Base-by-base conservation (phyloP, 1,284 basidiomycete species). In the Cutaneotrichosporon arboriforme region DNA sequence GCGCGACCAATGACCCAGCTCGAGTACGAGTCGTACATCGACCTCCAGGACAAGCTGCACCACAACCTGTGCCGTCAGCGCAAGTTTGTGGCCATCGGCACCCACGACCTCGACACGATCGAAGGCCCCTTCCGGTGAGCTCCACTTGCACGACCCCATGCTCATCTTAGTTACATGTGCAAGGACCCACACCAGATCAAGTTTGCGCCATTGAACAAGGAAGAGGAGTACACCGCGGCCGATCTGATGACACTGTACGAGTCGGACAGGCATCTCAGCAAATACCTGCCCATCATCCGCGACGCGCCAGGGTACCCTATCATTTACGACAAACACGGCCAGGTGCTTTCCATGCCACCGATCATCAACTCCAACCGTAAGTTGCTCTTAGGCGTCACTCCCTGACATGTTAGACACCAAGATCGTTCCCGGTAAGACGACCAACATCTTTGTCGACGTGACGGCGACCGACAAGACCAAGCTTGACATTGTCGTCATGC, bases 381-480 rank as follows among this genome's bases (percentile, higher is more conserved):
- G 69, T 58, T 2, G 7, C 12, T 21, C 12, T 9, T 21, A 31
- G 13, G 15, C 8, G 38, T n/a, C n/a, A 14, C 15, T 2, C 20
- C 8, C 41, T 15, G 4, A 13, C 47, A 49, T 14, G 31, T 8
- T 56, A 76, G 74, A 91, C 76, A 96, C 90, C 71, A 98, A 97
- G 79, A 98, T 99, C 67, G 90, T 90, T 0, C 54, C 69, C 4
- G 79, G 97, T 59, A 85, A 92, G 72, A 98, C 96, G 13, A 83
- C 81, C 55, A 97, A 98, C 75, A 81, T 98, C 70, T 97, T 97
- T 76, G 89, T 99, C 64, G 96, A 99, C 74, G 84, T 91, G 43
- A 98, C 96, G 7, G 94, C 92, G 8, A 94, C 90, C n/a, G 96
- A 99, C 73, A 84, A 91, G 74, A 97, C 94, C 43, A 98, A 97